Conservation (phyloP, 805 yeast genomes). For the Millerago galiae region DNA sequence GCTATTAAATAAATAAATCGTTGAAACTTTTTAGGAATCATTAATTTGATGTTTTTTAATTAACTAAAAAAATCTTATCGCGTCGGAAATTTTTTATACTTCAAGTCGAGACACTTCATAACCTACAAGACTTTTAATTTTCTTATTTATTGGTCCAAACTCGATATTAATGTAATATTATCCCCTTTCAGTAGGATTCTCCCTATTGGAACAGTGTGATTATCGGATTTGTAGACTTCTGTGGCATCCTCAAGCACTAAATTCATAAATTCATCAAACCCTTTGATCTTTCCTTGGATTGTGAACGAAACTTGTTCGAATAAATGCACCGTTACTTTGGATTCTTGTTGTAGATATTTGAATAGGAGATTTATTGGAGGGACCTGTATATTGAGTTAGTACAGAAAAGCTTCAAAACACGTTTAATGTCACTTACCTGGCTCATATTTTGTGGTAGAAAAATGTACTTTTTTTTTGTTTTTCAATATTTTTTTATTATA, state of each 20-base stretch:
- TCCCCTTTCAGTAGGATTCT: conserved; percentile 86
- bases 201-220: conserved; percentile 52
- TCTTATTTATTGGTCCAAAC: conserved; percentile 12
- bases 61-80: too few relatives aligned
- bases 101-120: too few relatives aligned
- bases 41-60: not conserved
- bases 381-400: conserved; percentile 28
- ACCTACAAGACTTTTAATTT: not conserved
- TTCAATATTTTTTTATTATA: not conserved
- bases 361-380: conserved; percentile 93
- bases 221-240: conserved; percentile 56
- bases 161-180: conserved; percentile 70
- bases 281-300: conserved; percentile 78
- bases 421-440: conserved; percentile 2
- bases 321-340: conserved; percentile 79
- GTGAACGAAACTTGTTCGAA: conserved; percentile 76
- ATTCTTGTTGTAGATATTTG: conserved; percentile 77
- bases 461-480: not conserved
- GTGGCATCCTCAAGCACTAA: conserved; percentile 53
- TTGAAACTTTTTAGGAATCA: not conserved
- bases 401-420: not conserved
- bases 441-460: conserved; percentile 33
- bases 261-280: conserved; percentile 98
- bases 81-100: too few relatives aligned
- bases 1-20: not conserved